These are phyloP conservation scores for Leccinellum luteum DNA, from an alignment of 768 basidiomycete genomes.

Conservation along the genomic window DNA sequence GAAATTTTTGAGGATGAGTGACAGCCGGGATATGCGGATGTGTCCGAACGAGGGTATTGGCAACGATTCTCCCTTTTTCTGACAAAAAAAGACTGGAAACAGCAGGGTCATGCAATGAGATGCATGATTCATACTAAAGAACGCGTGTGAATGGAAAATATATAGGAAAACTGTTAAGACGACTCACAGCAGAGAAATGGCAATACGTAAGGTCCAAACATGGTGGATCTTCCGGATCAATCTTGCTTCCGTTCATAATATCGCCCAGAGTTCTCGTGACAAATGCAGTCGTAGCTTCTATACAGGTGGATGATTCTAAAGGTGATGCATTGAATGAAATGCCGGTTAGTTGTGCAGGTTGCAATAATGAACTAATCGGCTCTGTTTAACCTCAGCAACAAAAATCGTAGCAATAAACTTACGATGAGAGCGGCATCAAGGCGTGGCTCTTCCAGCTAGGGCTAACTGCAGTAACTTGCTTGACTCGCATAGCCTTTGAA, in stretches of 20 bases:
- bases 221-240: constrained; percentile 46
- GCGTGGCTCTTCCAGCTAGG: constrained; percentile 61
- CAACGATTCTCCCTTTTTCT: constrained; percentile 44
- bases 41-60: constrained; percentile 35
- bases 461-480: constrained; percentile 63
- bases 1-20: constrained; percentile 64
- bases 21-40: constrained; percentile 57
- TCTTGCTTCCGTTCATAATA: constrained; percentile 48
- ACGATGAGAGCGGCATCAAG: constrained; percentile 41
- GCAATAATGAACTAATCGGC: constrained; percentile 40
- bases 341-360: constrained; percentile 47
- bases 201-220: constrained; percentile 50
- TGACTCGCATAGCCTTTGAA: constrained; percentile 43
- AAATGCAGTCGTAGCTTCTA: constrained; percentile 46
- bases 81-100: constrained; percentile 47
- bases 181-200: constrained; percentile 45
- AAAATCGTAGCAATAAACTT: constrained; percentile 25
- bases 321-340: constrained; percentile 42
- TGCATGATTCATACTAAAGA: constrained; percentile 11
- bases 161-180: not conserved
- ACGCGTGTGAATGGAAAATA: not conserved
- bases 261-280: constrained; percentile 48
- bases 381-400: constrained; percentile 4
- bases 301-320: constrained; percentile 37
- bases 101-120: constrained; percentile 21